Percentiles rank a stretch among this genome's conserved stretches.
phyloP scores from a whole-genome alignment of 2,329 filamentous ascomycete species.

The Curvularia eragrostidis region DNA sequence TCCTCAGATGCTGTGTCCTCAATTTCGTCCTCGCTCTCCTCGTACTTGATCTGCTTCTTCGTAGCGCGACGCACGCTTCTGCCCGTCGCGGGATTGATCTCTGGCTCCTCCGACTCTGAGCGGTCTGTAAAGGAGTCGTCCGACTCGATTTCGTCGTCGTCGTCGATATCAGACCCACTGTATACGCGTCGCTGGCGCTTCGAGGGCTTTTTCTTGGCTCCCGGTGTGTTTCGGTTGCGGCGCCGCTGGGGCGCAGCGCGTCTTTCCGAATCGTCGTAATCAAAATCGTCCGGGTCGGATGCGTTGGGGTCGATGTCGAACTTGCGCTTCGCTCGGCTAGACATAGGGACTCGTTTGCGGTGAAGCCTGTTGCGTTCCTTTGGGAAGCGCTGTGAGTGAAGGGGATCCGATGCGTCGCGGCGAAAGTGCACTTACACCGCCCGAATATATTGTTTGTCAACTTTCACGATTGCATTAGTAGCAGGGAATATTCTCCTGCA shows the following conservation, averaged over 20 bases:
- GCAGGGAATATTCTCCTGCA: conserved; percentile 26
- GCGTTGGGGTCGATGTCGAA: conserved; percentile 49
- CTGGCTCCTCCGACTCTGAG: conserved; percentile 55
- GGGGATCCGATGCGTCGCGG: conserved; percentile 17
- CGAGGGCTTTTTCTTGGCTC: conserved; percentile 37
- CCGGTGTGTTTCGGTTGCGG: conserved; percentile 35
- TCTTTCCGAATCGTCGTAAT: conserved; percentile 44
- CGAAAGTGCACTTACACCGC: conserved; percentile 36
- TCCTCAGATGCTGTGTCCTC: conserved; percentile 48
- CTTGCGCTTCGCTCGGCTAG: conserved; percentile 51
- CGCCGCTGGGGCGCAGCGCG: conserved; percentile 42
- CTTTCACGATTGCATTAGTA: conserved; percentile 35
- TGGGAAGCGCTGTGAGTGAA: conserved; percentile 28
- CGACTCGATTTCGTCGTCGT: conserved; percentile 58
- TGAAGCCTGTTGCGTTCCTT: conserved; percentile 32
- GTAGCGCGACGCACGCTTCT: conserved; percentile 63
- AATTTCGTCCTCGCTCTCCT: conserved; percentile 60
- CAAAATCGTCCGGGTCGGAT: conserved; percentile 49
- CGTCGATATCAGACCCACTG: conserved; percentile 47
- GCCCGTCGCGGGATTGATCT: conserved; percentile 63
- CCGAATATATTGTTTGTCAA: conserved; percentile 16
- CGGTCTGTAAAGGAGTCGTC: conserved; percentile 53
- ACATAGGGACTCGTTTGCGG: conserved; percentile 41
- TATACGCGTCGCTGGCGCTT: conserved; percentile 47
- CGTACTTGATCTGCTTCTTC: conserved; percentile 62